Evolutionary conservation across 306 rosid species (phyloP).

Genomic region (Quercus rubra): DNA sequence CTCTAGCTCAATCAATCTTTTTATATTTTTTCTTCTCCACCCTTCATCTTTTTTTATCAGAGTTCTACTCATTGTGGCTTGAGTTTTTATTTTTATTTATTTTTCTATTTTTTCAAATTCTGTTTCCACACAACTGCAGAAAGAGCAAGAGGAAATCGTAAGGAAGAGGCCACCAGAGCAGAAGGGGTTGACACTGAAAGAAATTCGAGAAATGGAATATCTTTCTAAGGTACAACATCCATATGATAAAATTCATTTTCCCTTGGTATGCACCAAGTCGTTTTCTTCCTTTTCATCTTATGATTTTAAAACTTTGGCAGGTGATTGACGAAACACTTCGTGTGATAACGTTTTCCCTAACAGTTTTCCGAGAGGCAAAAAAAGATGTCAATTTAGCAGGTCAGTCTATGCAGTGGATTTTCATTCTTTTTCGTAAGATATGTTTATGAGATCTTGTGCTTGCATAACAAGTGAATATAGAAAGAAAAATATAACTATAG

Average conservation of each 20-base stretch:
- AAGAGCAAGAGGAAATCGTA: conserved; percentile 69
- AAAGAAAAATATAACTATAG: not conserved
- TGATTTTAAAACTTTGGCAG: conserved; percentile 17
- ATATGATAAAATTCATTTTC: not conserved
- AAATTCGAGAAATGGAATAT: conserved; percentile 71
- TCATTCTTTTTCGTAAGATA: not conserved
- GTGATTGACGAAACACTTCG: conserved; percentile 92
- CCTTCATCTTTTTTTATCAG: not conserved
- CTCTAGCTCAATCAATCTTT: not conserved
- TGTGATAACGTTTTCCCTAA: conserved; percentile 65
- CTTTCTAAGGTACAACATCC: conserved; percentile 53
- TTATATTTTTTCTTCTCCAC: conserved; percentile 17
- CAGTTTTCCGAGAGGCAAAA: conserved; percentile 81
- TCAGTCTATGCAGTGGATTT: conserved; percentile 25
- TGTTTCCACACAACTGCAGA: conserved; percentile 29
- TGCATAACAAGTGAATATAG: not conserved
- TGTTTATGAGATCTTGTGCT: not conserved
- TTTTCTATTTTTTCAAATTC: not conserved
- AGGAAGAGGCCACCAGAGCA: conserved; percentile 63
- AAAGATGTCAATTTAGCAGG: conserved; percentile 61
- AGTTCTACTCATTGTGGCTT: not conserved
- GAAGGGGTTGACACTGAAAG: conserved; percentile 58
- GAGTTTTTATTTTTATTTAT: not conserved
- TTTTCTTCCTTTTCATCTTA: not conserved
- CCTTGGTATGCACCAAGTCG: not conserved